These are phyloP conservation scores for Trifolium fragiferum DNA, from an alignment of 306 rosid genomes.

Conservation along the genomic window DNA sequence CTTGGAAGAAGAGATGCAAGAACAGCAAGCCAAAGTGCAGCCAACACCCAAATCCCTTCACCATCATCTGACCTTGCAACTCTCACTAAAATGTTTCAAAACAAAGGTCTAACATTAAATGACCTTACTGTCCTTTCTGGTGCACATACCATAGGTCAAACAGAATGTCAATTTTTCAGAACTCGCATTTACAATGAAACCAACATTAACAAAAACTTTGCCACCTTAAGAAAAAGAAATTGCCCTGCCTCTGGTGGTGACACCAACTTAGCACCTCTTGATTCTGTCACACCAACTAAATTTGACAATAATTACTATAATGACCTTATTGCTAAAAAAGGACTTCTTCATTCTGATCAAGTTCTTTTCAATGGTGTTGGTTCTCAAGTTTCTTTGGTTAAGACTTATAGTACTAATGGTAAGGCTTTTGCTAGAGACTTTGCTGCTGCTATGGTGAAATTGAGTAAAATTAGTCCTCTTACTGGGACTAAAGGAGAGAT, in stretches of 20 bases:
- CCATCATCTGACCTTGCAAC: slow-evolving; percentile 58
- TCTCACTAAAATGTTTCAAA: slow-evolving; percentile 49
- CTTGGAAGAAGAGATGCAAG: slow-evolving; percentile 77
- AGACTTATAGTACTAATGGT: slow-evolving; percentile 45
- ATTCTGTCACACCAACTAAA: slow-evolving; percentile 25
- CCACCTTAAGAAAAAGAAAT: slow-evolving; percentile 43
- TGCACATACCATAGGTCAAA: slow-evolving; percentile 67
- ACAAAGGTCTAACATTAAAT: slow-evolving; percentile 49
- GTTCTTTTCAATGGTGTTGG: slow-evolving; percentile 60
- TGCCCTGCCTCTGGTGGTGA: slow-evolving; percentile 68
- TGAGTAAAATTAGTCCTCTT: slow-evolving; percentile 67
- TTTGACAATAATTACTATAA: slow-evolving; percentile 71
- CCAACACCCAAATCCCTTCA: slow-evolving; percentile 65
- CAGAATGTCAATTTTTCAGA: slow-evolving; percentile 60
- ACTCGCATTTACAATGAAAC: slow-evolving; percentile 67
- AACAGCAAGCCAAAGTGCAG: slow-evolving; percentile 67
- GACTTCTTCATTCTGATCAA: slow-evolving; percentile 83
- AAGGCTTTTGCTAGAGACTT: slow-evolving; percentile 57
- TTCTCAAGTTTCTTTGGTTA: slow-evolving; percentile 66
- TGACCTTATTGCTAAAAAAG: slow-evolving; percentile 57
- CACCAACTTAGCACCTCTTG: slow-evolving; percentile 67
- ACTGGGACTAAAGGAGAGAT: slow-evolving; percentile 68
- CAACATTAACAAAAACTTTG: slow-evolving; percentile 62
- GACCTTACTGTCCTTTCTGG: slow-evolving; percentile 82
- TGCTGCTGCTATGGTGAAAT: slow-evolving; percentile 71